A percentile compares a stretch with the other conserved stretches of the same genome.
These are phyloP conservation scores for Xerocomellus chrysenteron DNA, from an alignment of 768 basidiomycete genomes.

Conservation along the genomic window DNA sequence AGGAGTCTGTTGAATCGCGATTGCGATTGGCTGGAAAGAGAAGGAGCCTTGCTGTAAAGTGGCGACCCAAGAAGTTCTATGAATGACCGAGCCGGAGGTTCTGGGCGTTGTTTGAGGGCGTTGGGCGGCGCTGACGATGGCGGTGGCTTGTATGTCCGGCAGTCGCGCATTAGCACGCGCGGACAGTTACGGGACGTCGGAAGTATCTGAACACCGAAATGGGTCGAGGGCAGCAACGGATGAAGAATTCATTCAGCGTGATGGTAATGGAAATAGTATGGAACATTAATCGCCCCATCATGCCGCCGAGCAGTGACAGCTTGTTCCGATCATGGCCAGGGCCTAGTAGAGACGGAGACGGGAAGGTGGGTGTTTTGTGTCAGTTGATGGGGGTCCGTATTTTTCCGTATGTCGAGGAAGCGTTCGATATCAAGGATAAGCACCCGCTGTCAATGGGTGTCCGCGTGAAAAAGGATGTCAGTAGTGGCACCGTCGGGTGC, in stretches of 20 bases:
- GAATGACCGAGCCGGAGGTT: background rate
- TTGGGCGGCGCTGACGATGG: background rate
- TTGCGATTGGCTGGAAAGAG: background rate
- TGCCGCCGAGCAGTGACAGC: conserved; percentile 2
- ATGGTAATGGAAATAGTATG: background rate
- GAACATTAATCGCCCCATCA: background rate
- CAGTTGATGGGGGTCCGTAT: conserved; percentile 8
- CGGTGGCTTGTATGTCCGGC: conserved; percentile 3
- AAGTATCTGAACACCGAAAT: background rate
- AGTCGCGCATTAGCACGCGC: background rate
- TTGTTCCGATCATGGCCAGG: conserved; percentile 9
- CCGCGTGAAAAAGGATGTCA: conserved; percentile 2
- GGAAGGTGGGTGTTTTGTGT: background rate
- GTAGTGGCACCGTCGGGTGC: background rate
- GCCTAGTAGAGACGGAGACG: background rate
- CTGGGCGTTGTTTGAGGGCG: conserved; percentile 7
- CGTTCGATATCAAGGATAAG: conserved; percentile 2
- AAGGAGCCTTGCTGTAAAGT: background rate
- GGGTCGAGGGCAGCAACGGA: background rate
- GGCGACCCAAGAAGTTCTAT: background rate
- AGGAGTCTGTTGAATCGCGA: background rate
- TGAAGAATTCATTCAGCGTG: background rate
- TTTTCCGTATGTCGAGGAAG: conserved; percentile 2
- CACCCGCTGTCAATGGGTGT: conserved; percentile 13
- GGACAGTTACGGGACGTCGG: background rate